Evolutionary conservation across 2,329 filamentous ascomycete species (phyloP).

Genomic region (Exserohilum turcica): DNA sequence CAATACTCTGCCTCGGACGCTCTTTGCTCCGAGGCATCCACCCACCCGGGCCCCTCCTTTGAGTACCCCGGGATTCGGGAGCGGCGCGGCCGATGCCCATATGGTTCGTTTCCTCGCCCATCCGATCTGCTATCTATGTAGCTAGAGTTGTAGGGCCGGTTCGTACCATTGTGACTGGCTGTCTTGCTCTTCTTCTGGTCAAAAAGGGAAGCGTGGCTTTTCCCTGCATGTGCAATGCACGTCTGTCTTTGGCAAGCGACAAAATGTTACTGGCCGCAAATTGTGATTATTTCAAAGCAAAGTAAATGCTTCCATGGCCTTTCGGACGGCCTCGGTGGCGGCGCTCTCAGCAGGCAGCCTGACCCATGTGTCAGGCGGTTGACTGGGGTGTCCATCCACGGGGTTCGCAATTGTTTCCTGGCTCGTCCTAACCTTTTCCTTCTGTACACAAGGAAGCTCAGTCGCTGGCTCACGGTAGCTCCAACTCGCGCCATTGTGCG

Average conservation of each 20-base stretch:
- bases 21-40: too few species aligned
- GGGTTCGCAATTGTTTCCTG: neutral
- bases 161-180: neutral
- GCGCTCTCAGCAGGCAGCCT: slow-evolving; percentile 9
- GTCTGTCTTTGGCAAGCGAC: neutral
- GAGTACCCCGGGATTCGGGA: neutral
- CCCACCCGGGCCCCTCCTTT: neutral
- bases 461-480: slow-evolving; percentile 1
- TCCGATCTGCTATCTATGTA: neutral
- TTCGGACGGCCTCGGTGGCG: slow-evolving; percentile 11
- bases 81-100: neutral
- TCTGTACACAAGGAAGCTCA: neutral
- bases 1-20: too few species aligned
- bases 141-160: neutral
- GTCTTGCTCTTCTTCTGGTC: neutral
- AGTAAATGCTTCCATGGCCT: slow-evolving; percentile 11
- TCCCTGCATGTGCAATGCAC: neutral
- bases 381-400: slow-evolving; percentile 4
- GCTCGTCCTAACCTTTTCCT: neutral
- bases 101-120: neutral
- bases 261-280: neutral
- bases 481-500: slow-evolving; percentile 2
- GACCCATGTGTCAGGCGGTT: slow-evolving; percentile 4
- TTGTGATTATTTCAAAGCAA: neutral
- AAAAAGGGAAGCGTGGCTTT: neutral